A percentile compares a stretch with the other conserved stretches of the same genome.
These are phyloP conservation scores for Rhizophora mangle DNA, from an alignment of 345 rosid species.

Conservation along the genomic window DNA sequence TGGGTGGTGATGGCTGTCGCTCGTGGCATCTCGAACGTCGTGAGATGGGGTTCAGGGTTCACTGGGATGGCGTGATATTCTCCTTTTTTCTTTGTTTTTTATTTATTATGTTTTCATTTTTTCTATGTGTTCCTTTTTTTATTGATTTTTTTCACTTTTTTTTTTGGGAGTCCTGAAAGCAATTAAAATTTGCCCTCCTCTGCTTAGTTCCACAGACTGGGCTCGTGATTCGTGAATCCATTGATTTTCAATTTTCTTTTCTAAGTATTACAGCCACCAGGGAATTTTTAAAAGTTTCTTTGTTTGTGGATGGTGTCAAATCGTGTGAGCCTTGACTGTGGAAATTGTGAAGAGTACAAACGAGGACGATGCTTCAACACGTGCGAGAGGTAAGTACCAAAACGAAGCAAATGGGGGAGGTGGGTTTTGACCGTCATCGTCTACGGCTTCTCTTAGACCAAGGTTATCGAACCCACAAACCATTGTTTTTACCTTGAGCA, in stretches of 20 bases:
- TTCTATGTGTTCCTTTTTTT: background rate
- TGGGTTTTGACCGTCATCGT: background rate
- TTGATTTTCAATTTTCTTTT: background rate
- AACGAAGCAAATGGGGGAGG: background rate
- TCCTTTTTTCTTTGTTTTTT: slow-evolving; percentile 6
- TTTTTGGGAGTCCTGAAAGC: background rate
- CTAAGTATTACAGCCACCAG: no score
- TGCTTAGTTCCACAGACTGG: background rate
- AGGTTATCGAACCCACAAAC: no score
- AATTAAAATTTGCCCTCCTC: background rate
- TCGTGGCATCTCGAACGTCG: slow-evolving; percentile 69
- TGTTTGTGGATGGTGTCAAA: background rate
- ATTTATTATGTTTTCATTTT: slow-evolving; percentile 1
- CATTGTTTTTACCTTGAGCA: no score
- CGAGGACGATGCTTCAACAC: slow-evolving; percentile 10
- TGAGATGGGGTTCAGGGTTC: slow-evolving; percentile 26
- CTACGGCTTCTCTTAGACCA: no score
- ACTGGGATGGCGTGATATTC: slow-evolving; percentile 49
- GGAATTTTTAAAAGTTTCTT: no score
- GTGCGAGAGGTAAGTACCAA: background rate
- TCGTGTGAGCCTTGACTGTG: slow-evolving; percentile 7
- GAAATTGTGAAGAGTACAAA: background rate
- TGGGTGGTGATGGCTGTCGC: slow-evolving; percentile 43
- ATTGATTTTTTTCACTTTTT: background rate
- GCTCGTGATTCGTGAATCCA: slow-evolving; percentile 13